Conservation (phyloP, 495 filamentous ascomycete species). For the Haplographium delicatum region DNA sequence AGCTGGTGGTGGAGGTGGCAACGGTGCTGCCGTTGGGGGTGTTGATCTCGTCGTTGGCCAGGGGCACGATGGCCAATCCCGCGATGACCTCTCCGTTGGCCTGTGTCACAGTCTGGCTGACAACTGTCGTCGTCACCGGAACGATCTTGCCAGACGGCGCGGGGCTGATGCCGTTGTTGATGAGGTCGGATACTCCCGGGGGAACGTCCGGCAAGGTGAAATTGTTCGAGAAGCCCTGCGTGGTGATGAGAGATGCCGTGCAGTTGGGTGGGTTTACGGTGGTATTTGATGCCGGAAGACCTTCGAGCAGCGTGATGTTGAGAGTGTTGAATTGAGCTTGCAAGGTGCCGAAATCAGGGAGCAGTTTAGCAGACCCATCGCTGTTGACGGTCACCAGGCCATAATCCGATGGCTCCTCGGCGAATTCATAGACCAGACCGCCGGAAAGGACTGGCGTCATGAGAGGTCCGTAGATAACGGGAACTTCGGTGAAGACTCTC, state of each 20-base stretch:
- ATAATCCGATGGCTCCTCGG: constrained; percentile 65
- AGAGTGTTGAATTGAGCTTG: constrained; percentile 67
- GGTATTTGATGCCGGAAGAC: constrained; percentile 48
- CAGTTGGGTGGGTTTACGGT: constrained; percentile 53
- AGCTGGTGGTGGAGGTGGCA: neutral
- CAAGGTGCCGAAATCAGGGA: constrained; percentile 71
- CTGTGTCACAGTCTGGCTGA: constrained; percentile 50
- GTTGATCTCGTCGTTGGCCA: constrained; percentile 49
- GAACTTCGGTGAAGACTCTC: constrained; percentile 78
- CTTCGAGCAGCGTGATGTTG: constrained; percentile 58
- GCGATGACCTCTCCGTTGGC: constrained; percentile 47
- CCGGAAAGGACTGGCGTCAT: constrained; percentile 80
- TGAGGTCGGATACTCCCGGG: constrained; percentile 39
- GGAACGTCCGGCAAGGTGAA: constrained; percentile 64
- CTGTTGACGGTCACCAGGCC: constrained; percentile 68
- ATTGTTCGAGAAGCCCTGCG: constrained; percentile 59
- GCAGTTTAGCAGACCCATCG: constrained; percentile 59
- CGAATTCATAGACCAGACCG: constrained; percentile 85
- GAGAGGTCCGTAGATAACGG: constrained; percentile 68
- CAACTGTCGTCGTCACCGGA: constrained; percentile 44
- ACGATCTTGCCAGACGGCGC: constrained; percentile 51
- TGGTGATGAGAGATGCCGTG: constrained; percentile 55
- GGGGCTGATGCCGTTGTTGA: constrained; percentile 45
- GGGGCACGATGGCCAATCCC: constrained; percentile 46
- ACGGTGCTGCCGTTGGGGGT: constrained; percentile 36